Evolutionary conservation across 192 early-diverging fungal species (phyloP).

Genomic region (Gaertneriomyces semiglobifer): DNA sequence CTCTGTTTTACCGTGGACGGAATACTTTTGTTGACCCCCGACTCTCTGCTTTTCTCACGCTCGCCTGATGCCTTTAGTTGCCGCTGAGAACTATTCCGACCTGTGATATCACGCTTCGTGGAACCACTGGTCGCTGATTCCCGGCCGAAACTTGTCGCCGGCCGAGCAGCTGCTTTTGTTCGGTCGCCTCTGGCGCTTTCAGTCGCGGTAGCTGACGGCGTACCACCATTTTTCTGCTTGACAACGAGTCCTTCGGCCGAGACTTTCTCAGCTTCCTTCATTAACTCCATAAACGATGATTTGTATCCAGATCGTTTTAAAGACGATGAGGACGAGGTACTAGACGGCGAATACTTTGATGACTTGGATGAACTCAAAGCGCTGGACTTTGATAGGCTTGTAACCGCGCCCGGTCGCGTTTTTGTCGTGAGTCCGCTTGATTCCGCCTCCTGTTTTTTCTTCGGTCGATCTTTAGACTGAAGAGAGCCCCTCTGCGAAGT

Average conservation of each 20-base stretch:
- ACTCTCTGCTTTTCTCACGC: too few species aligned
- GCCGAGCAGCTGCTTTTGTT: too few species aligned
- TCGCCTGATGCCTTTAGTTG: too few species aligned
- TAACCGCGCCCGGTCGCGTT: background rate
- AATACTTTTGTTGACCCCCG: too few species aligned
- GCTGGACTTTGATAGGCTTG: background rate
- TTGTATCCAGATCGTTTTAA: conserved; percentile 4
- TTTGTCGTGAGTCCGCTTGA: background rate
- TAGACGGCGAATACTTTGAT: background rate
- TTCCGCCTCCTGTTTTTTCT: background rate
- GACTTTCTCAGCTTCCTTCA: conserved; percentile 27
- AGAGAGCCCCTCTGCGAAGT: background rate
- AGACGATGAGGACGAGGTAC: background rate
- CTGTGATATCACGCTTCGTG: too few species aligned
- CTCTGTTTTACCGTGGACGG: too few species aligned
- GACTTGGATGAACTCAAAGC: background rate
- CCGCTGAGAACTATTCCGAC: too few species aligned
- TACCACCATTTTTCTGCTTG: too few species aligned
- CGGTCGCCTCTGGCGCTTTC: too few species aligned
- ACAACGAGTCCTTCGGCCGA: background rate
- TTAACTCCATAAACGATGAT: conserved; percentile 15
- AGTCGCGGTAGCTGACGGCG: too few species aligned
- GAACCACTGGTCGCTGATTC: too few species aligned
- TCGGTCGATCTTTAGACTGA: background rate
- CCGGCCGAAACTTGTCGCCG: too few species aligned